phyloP scores from a whole-genome alignment of 768 basidiomycete genomes.

The Leccinum olivaceopallidum region DNA sequence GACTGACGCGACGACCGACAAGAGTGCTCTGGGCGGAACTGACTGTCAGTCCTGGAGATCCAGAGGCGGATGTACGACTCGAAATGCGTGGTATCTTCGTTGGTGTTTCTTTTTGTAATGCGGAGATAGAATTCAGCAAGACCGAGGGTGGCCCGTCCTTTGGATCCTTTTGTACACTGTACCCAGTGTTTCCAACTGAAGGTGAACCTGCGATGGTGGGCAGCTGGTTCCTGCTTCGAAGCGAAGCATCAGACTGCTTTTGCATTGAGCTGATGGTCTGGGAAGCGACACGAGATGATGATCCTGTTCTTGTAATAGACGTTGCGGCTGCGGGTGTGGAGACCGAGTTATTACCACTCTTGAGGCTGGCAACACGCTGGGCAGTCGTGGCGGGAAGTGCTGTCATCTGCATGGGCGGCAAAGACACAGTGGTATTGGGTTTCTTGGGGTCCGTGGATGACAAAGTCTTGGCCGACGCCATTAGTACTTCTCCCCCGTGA shows the following conservation, averaged over 20 bases:
- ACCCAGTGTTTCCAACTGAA: slow-evolving; percentile 69
- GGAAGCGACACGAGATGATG: slow-evolving; percentile 67
- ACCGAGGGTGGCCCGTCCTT: slow-evolving; percentile 59
- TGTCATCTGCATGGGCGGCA: slow-evolving; percentile 91
- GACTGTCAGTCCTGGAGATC: slow-evolving; percentile 68
- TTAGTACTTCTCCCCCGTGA: slow-evolving; percentile 11
- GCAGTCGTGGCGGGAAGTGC: slow-evolving; percentile 81
- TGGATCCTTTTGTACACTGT: slow-evolving; percentile 51
- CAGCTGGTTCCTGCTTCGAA: slow-evolving; percentile 72
- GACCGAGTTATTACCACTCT: slow-evolving; percentile 49
- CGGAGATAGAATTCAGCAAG: slow-evolving; percentile 49
- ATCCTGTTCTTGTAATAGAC: slow-evolving; percentile 42
- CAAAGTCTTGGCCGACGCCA: slow-evolving; percentile 55
- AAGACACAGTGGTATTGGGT: slow-evolving; percentile 60
- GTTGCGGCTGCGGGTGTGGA: slow-evolving; percentile 42
- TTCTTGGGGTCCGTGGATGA: slow-evolving; percentile 84
- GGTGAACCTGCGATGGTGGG: slow-evolving; percentile 95
- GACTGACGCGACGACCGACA: slow-evolving; percentile 65
- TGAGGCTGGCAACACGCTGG: slow-evolving; percentile 82
- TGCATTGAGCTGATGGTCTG: slow-evolving; percentile 87
- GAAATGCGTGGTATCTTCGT: slow-evolving; percentile 93
- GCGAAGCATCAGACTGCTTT: slow-evolving; percentile 81
- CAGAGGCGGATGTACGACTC: slow-evolving; percentile 74
- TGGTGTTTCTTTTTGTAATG: slow-evolving; percentile 77
- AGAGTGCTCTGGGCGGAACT: slow-evolving; percentile 51